phyloP scores from a whole-genome alignment of 2,329 filamentous ascomycete genomes.

The Microsporum canis region DNA sequence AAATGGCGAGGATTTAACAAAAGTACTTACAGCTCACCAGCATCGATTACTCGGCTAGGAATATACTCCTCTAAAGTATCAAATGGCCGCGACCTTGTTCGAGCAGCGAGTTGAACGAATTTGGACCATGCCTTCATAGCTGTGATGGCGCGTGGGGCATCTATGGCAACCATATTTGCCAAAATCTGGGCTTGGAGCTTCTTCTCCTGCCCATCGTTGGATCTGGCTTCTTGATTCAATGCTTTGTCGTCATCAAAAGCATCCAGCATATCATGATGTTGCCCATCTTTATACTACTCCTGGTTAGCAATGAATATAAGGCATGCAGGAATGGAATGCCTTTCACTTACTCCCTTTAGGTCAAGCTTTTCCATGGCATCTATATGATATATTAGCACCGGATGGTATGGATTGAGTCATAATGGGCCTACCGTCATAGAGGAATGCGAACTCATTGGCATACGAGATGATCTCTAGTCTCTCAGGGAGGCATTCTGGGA shows the following conservation, averaged over 20 bases:
- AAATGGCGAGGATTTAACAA: not conserved
- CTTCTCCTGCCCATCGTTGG: slow-evolving; percentile 15
- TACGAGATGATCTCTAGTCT: slow-evolving; percentile 32
- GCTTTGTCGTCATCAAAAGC: slow-evolving; percentile 12
- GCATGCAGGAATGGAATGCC: not conserved
- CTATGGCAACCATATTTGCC: slow-evolving; percentile 22
- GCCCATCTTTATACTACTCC: slow-evolving; percentile 9
- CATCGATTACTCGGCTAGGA: slow-evolving; percentile 20
- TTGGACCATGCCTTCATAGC: slow-evolving; percentile 21
- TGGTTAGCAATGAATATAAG: not conserved
- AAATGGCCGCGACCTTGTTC: slow-evolving; percentile 12
- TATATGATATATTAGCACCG: not conserved
- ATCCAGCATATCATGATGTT: not conserved
- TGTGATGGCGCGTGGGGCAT: slow-evolving; percentile 16
- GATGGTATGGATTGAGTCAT: not conserved
- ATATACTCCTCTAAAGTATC: slow-evolving; percentile 21
- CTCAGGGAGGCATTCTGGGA: slow-evolving; percentile 32
- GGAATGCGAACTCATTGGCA: slow-evolving; percentile 33
- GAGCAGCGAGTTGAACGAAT: slow-evolving; percentile 16
- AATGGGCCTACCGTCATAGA: slow-evolving; percentile 27
- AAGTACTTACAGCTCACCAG: slow-evolving; percentile 19
- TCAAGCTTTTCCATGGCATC: slow-evolving; percentile 1
- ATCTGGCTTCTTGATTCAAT: slow-evolving; percentile 9
- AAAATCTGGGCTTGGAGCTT: slow-evolving; percentile 15
- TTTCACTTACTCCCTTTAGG: not conserved